Evolutionary conservation across 441 rosid species (phyloP), one percentile per base, ranked within the genome.

Genomic region (Erysimum cheiri): DNA sequence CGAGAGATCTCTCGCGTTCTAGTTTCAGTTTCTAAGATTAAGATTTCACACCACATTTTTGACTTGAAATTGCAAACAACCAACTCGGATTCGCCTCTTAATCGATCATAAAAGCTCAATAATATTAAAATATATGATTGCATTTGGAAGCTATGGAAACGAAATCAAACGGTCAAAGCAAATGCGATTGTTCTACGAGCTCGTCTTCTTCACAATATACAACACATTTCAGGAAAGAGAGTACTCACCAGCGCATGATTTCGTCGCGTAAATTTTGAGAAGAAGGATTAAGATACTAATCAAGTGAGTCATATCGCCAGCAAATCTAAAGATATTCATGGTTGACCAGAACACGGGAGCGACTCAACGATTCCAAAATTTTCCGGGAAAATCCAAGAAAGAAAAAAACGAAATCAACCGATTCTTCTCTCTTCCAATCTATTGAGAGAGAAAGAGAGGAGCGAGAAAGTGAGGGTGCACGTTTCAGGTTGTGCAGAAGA

Each of bases 251-350:
- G 96, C 90, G 71, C 97, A 93, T 3, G 98, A 88, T 67, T 88
- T 91, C 67, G 97, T 93, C 58, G 97, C 95, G 81, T 93, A 91
- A 69, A 93, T 93, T 84, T 93, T 93, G 84, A 91, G 98, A 70
- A 93, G 95, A 66, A 93, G 91, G 69, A 93, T 88, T 29, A 93
- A 77, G 67, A 91, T 83, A 60, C 95, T 91, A 70, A 84, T 83
- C 81, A 93, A 79, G 82, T 93, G 98, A 79, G 95, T 88, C 97
- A 89, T 89, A 73, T 93, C 98, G 5, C 98, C 98, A 12, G 89
- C 86, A 72, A 93, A 88, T 78, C 98, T 84, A 81, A 93, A 91
- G 74, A 93, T 85, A 80, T 93, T 91, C 98, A 93, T 91, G 77
- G 80, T 49, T 80, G 49, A 80, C 77, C 61, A 64, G n/a, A 47